Base-by-base conservation (phyloP, 345 rosid species). In the Salix purpurea region DNA sequence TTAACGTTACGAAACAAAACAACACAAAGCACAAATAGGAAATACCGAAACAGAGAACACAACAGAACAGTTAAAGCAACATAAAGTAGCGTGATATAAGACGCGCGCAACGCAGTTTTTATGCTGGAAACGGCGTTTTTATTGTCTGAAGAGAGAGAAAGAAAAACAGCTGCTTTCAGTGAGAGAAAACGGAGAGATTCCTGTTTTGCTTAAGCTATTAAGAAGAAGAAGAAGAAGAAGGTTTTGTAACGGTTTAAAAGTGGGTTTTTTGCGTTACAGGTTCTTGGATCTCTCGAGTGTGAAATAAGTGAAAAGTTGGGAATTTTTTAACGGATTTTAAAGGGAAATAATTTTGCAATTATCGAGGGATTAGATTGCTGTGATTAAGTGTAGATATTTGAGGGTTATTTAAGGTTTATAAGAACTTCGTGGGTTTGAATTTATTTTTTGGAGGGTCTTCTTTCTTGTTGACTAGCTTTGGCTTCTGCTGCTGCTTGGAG, bases 31-130 rank as follows among this genome's bases (percentile, higher is more conserved):
- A 26, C 71, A 70, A 72, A 69, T 18, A 69, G 19, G 66, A 64
- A 76, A 74, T 65, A 34, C 37, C 37, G 37, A 34, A 34, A 34
- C 37, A 74, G 71, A 69, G 73, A 76, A 60, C 52, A 69, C 48
- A 69, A 69, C 52, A 69, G 48, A 62, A 12, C 71, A 78, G 82
- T 78, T 75, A 52, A 78, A 75, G 77, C 74, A 65, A 46, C 76
- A 66, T 36, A 28, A 78, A 70, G 77, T 79, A 67, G 84, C 88
- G 84, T 82, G 85, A 30, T 76, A 84, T 82, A 82, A 77, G 87
- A 82, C 74, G 82, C 86, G 79, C 79, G 82, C 85, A 39, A 77
- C 74, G 67, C 74, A 36, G 79, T 72, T 82, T 67, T 70, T 36
- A 15, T 40, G 26, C 23, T 21, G 3, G 78, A 77, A 78, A 83